Percentiles rank a stretch among this genome's conserved stretches.
Conservation (phyloP, 768 basidiomycete genomes). For the Pilatotrama ljubarskyi region DNA sequence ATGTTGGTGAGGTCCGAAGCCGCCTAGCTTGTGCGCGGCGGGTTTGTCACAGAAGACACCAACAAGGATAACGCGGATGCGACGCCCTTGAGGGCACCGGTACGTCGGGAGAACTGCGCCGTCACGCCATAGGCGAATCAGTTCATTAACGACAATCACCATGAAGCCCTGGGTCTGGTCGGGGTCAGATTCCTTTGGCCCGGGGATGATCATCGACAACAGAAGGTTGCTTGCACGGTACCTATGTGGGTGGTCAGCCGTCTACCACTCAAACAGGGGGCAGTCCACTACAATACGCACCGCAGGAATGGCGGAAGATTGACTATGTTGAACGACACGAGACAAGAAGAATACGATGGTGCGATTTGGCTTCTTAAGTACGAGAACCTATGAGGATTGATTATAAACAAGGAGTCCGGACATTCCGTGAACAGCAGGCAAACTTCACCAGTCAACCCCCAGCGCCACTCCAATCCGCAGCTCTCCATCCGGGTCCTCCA, state of each 20-base stretch:
- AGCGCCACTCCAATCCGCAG: slow-evolving; percentile 32
- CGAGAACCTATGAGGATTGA: slow-evolving; percentile 37
- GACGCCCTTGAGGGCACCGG: slow-evolving; percentile 23
- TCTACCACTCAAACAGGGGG: slow-evolving; percentile 32
- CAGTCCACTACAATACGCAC: neutral
- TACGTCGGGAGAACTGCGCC: slow-evolving; percentile 6
- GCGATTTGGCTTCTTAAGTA: slow-evolving; percentile 37
- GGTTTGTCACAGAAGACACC: slow-evolving; percentile 41
- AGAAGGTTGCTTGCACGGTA: slow-evolving; percentile 7
- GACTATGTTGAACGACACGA: slow-evolving; percentile 35
- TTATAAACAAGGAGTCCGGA: too few relatives aligned
- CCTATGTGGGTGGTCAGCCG: slow-evolving; percentile 23
- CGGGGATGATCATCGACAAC: slow-evolving; percentile 10
- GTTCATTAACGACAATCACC: slow-evolving; percentile 1
- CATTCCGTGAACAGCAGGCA: too few relatives aligned
- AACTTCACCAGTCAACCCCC: slow-evolving; percentile 37
- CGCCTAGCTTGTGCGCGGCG: slow-evolving; percentile 37
- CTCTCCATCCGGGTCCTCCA: slow-evolving; percentile 24
- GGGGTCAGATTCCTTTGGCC: slow-evolving; percentile 12
- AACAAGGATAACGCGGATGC: slow-evolving; percentile 34
- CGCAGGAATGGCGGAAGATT: slow-evolving; percentile 33
- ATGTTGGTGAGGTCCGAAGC: slow-evolving; percentile 34
- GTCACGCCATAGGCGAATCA: slow-evolving; percentile 7
- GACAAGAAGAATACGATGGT: slow-evolving; percentile 37
- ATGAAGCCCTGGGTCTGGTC: slow-evolving; percentile 8